A percentile compares a stretch with the other conserved stretches of the same genome.
Conservation (phyloP, 257 asterid genomes). For the Petunia secreta region DNA sequence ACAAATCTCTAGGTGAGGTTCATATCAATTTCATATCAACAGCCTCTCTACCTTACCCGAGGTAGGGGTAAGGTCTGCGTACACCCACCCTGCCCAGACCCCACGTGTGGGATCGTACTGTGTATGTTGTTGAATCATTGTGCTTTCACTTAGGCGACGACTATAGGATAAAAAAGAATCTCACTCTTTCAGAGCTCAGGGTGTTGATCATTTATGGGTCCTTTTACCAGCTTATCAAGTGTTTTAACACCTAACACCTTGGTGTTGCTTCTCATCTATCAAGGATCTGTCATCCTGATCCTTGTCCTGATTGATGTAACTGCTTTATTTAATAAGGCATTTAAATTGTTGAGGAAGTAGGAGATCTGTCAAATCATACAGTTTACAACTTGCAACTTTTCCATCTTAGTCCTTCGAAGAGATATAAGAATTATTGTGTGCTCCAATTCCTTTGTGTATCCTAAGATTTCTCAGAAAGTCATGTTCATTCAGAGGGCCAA, state of each 20-base stretch:
- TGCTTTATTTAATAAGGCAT: neutral
- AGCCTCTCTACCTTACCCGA: neutral
- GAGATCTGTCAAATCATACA: slow-evolving; percentile 5
- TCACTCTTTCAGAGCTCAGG: neutral
- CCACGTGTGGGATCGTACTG: no score
- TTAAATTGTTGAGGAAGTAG: neutral
- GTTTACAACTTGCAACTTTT: neutral
- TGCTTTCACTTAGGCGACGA: neutral
- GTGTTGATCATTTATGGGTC: neutral
- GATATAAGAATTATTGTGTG: neutral
- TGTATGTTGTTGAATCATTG: neutral
- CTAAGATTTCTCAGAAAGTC: neutral
- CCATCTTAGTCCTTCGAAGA: neutral
- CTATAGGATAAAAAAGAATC: neutral
- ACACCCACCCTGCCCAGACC: no score
- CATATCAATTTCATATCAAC: neutral
- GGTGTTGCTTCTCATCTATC: slow-evolving; percentile 3
- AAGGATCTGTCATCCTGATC: neutral
- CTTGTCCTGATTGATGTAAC: neutral
- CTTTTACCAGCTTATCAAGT: neutral
- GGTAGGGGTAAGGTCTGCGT: no score
- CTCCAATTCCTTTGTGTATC: neutral
- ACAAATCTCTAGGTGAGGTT: slow-evolving; percentile 47
- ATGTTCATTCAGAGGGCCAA: neutral
- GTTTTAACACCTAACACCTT: neutral